Conservation (phyloP, 176 grass and related monocot species). For the Triticum dicoccoides region DNA sequence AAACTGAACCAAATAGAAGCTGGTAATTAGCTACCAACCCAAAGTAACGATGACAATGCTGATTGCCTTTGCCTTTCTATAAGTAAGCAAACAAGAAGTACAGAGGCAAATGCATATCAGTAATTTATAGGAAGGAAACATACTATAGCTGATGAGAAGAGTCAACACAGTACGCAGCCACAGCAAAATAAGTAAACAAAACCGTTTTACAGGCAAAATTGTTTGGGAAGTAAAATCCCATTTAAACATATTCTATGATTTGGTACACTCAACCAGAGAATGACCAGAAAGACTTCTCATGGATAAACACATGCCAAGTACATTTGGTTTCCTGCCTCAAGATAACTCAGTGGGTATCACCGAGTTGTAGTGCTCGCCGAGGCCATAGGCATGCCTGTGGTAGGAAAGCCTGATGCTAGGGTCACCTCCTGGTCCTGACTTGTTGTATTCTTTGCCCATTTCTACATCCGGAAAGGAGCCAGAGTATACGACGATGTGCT, state of each 20-base stretch:
- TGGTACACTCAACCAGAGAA: conserved; percentile 28
- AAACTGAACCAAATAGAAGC: background rate
- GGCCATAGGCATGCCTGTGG: conserved; percentile 89
- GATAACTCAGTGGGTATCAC: conserved; percentile 43
- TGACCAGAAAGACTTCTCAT: background rate
- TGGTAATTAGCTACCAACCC: background rate
- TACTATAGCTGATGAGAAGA: conserved; percentile 14
- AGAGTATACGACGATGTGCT: conserved; percentile 82
- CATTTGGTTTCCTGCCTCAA: background rate
- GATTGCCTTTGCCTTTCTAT: background rate
- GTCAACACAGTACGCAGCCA: background rate
- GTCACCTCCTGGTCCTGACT: conserved; percentile 35
- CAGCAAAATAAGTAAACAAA: background rate
- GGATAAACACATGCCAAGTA: conserved; percentile 15
- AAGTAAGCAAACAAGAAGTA: background rate
- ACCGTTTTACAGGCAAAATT: conserved; percentile 36
- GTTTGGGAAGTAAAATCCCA: conserved; percentile 32
- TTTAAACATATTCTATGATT: conserved; percentile 25
- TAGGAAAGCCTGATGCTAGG: conserved; percentile 73
- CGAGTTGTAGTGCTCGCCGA: conserved; percentile 97
- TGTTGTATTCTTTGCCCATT: conserved; percentile 87
- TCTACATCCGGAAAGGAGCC: conserved; percentile 95
- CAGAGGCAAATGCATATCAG: background rate
- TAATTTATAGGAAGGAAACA: background rate
- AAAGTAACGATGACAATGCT: background rate